Evolutionary conservation across 345 rosid genomes (phyloP), one percentile per base, ranked within the genome.

Genomic region (Heritiera fomes): DNA sequence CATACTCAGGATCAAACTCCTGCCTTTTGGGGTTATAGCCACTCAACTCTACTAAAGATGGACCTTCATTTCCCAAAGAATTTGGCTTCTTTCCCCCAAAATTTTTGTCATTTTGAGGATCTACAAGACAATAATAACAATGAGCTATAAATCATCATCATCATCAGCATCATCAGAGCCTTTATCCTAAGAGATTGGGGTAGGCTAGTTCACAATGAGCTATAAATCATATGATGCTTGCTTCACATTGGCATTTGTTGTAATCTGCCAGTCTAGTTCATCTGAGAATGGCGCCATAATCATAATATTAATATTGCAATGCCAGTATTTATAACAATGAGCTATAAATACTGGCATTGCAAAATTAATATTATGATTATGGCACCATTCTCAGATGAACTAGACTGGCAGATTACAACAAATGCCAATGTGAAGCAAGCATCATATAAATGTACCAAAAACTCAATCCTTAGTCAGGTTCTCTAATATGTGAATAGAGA

Each of bases 1-100:
- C 99, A 47, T 92, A 96, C 80, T 94, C 99, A 17, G 97, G 89
- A 80, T 96, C 98, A 79, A 94, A 96, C 73, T 96, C 98, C 77
- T 86, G 88, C 83, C 98, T 88, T 84, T 92, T 96, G 47, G 89
- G 78, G 82, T 92, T 96, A 85, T 88, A 94, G 81, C 92, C 93
- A 46, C 99, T 91, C 78, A 80, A 30, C 76, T 91, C 98, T 80
- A 94, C 79, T 84, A 94, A 86, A 74, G 99, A 80, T 17, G 89
- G 87, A 50, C 89, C 92, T 6, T 90, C 94, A 75, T 83, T 92
- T 66, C 76, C 94, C 3, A 83, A 61, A 80, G 89, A 41, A 62
- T 78, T 80, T 38, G 93, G 93, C 87, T 90, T 91, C 85, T 91
- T 90, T 81, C 89, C 99, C 74, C 88, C 88, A 78, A 82, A 89